Evolutionary conservation across 2,329 filamentous ascomycete species (phyloP).

Genomic region (Sporothrix brunneoviolacea): DNA sequence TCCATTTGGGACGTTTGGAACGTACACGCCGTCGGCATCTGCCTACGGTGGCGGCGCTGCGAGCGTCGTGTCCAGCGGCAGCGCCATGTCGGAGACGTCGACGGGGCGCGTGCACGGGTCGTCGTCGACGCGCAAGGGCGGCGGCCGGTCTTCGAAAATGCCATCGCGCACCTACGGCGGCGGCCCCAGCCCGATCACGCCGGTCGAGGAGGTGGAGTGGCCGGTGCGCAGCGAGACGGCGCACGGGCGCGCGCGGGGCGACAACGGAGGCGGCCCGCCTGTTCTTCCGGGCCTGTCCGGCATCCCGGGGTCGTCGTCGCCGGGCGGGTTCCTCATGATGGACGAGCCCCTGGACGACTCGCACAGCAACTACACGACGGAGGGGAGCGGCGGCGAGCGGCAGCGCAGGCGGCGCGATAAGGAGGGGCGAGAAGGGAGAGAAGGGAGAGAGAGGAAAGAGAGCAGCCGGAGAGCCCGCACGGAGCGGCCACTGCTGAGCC

Average conservation of each 20-base stretch:
- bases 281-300: slow-evolving; percentile 13
- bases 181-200: too few species aligned
- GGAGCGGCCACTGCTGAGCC: slow-evolving; percentile 18
- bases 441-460: too few species aligned
- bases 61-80: slow-evolving; percentile 24
- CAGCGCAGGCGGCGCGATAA: slow-evolving; percentile 15
- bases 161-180: neutral
- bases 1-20: slow-evolving; percentile 16
- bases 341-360: slow-evolving; percentile 24
- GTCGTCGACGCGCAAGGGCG: slow-evolving; percentile 10
- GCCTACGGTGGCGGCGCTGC: neutral
- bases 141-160: slow-evolving; percentile 3
- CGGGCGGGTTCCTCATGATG: slow-evolving; percentile 21
- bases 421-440: slow-evolving; percentile 1
- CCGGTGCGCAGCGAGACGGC: slow-evolving; percentile 7
- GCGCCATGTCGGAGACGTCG: slow-evolving; percentile 26
- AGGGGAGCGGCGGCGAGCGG: slow-evolving; percentile 19
- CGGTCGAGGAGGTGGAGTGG: slow-evolving; percentile 24
- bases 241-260: neutral
- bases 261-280: neutral
- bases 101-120: slow-evolving; percentile 22
- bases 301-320: slow-evolving; percentile 12
- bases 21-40: slow-evolving; percentile 15
- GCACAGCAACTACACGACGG: slow-evolving; percentile 20
- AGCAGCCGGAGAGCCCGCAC: slow-evolving; percentile 4